Evolutionary conservation across 2,329 filamentous ascomycete genomes (phyloP).

Genomic region (Phialophora verrucosa): DNA sequence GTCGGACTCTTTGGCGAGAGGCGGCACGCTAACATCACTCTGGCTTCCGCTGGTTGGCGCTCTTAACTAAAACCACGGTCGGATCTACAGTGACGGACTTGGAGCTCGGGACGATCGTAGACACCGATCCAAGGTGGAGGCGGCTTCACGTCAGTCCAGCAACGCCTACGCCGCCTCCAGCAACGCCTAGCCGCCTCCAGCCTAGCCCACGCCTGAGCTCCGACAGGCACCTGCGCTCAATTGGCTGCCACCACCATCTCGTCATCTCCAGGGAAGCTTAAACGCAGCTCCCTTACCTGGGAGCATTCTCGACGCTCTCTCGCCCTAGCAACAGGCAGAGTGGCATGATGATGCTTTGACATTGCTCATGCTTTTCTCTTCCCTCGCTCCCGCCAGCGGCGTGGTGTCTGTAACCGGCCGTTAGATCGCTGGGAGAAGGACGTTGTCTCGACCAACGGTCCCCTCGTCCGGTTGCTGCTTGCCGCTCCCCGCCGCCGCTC

Average conservation of each 20-base stretch:
- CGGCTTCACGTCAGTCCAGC: slow-evolving; percentile 21
- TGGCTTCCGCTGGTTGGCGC: background rate
- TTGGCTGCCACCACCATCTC: slow-evolving; percentile 23
- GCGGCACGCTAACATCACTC: background rate
- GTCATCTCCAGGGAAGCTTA: slow-evolving; percentile 3
- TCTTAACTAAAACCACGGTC: slow-evolving; percentile 6
- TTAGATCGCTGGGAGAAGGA: slow-evolving; percentile 1
- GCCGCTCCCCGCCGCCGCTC: slow-evolving; percentile 4
- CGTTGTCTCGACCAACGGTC: background rate
- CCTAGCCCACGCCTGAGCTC: slow-evolving; percentile 2
- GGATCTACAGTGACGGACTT: slow-evolving; percentile 27
- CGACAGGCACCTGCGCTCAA: slow-evolving; percentile 22
- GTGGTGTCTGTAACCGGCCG: slow-evolving; percentile 1
- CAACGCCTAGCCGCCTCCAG: background rate
- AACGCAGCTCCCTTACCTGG: background rate
- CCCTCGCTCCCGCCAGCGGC: background rate
- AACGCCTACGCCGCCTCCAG: background rate
- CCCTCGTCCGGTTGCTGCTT: background rate
- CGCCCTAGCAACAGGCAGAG: background rate
- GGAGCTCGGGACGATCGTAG: slow-evolving; percentile 24
- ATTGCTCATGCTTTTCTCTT: background rate
- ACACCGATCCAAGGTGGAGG: slow-evolving; percentile 15
- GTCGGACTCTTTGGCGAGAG: slow-evolving; percentile 21
- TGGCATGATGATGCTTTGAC: slow-evolving; percentile 5
- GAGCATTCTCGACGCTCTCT: background rate